Evolutionary conservation across 169 alveolate genomes (phyloP), one percentile per base, ranked within the genome.

Genomic region (Plasmodium relictum): DNA sequence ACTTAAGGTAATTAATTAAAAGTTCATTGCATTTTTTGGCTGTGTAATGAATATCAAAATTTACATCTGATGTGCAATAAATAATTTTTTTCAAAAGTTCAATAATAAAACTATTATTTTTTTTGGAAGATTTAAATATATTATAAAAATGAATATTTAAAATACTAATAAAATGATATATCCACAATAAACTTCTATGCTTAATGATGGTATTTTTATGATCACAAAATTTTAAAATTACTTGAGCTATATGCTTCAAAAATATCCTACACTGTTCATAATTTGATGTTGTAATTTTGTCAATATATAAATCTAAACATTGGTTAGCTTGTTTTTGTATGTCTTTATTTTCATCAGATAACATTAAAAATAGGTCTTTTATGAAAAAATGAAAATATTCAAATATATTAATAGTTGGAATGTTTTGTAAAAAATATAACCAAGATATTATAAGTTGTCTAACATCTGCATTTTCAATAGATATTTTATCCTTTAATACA

Each of bases 391-490:
- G 91, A 16, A 83, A 83, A 54, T 83, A 83, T 24, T 83, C 91
- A 83, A 83, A 83, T 54, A 83, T 39, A 41, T 83, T 54, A 1
- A 83, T 58, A 42, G 91, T 83, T 45, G 76, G 70, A 14, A 83
- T 83, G 14, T 80, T 80, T 68, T 80, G 90, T 66, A 80, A 66
- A 71, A 80, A 72, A 68, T 66, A 71, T 6, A 80, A 61, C 90
- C 90, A 80, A 3, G 90, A 80, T 24, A 80, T 69, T n/a, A 80
- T 80, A 16, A 80, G 72, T 12, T 89, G 93, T 9, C 96, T 58
- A 8, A 91, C 92, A 61, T 66, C 65, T 14, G 95, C 42, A 80
- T 80, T 80, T 50, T 80, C 90, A 37, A 80, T 80, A 12, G 39
- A 16, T 66, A 80, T 80, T n/a, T 72, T 80, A 41, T 80, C 90